A percentile compares a stretch with the other conserved stretches of the same genome.
These are phyloP conservation scores for Glomus cerebriforme DNA, from an alignment of 192 early-diverging fungal species.

Conservation along the genomic window DNA sequence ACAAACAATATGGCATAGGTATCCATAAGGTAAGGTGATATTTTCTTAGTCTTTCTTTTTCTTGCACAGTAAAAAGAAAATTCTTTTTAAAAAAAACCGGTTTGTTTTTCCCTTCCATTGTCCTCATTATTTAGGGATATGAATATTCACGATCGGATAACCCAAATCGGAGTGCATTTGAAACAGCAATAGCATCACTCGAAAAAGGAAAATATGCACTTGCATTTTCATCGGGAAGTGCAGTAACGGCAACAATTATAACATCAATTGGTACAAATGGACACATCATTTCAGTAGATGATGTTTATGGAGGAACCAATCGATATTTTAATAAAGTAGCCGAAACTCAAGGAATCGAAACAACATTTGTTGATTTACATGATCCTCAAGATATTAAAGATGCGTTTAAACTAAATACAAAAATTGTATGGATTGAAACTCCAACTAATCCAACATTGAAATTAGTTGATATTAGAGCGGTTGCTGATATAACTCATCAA, in stretches of 20 bases:
- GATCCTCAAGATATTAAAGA: slow-evolving; percentile 66
- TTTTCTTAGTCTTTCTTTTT: slow-evolving; percentile 5
- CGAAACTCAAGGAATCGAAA: slow-evolving; percentile 59
- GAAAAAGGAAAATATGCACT: slow-evolving; percentile 88
- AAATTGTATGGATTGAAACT: slow-evolving; percentile 86
- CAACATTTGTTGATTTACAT: slow-evolving; percentile 77
- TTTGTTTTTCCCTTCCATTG: too few relatives aligned
- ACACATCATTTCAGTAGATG: slow-evolving; percentile 84
- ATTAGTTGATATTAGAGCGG: slow-evolving; percentile 75
- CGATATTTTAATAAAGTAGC: slow-evolving; percentile 90
- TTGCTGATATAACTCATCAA: slow-evolving; percentile 64
- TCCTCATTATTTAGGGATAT: slow-evolving; percentile 47
- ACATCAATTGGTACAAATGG: slow-evolving; percentile 67
- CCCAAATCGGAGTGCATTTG: slow-evolving; percentile 75
- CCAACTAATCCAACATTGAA: slow-evolving; percentile 87
- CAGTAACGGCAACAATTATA: slow-evolving; percentile 79
- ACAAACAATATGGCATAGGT: slow-evolving; percentile 90
- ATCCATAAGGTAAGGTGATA: slow-evolving; percentile 68
- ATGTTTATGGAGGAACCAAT: slow-evolving; percentile 89
- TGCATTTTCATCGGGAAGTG: slow-evolving; percentile 84
- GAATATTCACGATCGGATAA: slow-evolving; percentile 85
- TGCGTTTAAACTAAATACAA: slow-evolving; percentile 71
- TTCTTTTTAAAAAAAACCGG: too few relatives aligned
- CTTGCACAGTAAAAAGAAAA: background rate
- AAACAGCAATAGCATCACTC: slow-evolving; percentile 87